Base-by-base conservation (phyloP, 164 flowering plant genomes). In the Litsea cubeba region DNA sequence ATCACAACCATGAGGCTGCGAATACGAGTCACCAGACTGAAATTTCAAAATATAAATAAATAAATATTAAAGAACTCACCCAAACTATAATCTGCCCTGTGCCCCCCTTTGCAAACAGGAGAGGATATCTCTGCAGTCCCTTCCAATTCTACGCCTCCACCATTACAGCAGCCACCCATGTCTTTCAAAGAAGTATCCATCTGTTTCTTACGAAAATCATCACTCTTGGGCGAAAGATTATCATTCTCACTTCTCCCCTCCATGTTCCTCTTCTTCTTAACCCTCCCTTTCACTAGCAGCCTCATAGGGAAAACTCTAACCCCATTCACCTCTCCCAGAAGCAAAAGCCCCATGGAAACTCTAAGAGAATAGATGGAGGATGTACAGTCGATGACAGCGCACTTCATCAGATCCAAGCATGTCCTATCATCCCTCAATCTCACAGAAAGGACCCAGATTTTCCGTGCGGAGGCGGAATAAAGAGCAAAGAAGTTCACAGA, bases 321-420 rank as follows among this genome's bases (percentile, higher is more conserved):
- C 77, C 97, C 98, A 79, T 83, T 79, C 30, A 83, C 86, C 79
- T 92, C 97, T 65, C 97, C 98, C 77, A 94, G 76, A 68, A 94
- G 40, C 84, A 94, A 82, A 71, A 78, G 81, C 79, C 88, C 92
- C 77, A 68, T 79, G 0, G 85, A 86, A 73, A 91, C 76, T 72
- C 75, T 74, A 26, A 91, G 69, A 3, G 86, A 74, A 79, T 82
- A 90, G 58, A 92, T 85, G 28, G 91, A 94, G 62, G 71, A 22
- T 18, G 68, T 71, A 75, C 97, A 90, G 50, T 89, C 91, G 49
- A 94, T 82, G 81, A 88, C 90, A 23, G 90, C 95, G 82, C 93
- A 88, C 81, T 86, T 92, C 82, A 89, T 87, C 87, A 94, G 78
- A 77, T 78, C 85, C 76, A 94, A 76, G 69, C 50, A 68, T 58